Conservation (phyloP, 1,284 basidiomycete genomes). For the Ganoderma sinense region DNA sequence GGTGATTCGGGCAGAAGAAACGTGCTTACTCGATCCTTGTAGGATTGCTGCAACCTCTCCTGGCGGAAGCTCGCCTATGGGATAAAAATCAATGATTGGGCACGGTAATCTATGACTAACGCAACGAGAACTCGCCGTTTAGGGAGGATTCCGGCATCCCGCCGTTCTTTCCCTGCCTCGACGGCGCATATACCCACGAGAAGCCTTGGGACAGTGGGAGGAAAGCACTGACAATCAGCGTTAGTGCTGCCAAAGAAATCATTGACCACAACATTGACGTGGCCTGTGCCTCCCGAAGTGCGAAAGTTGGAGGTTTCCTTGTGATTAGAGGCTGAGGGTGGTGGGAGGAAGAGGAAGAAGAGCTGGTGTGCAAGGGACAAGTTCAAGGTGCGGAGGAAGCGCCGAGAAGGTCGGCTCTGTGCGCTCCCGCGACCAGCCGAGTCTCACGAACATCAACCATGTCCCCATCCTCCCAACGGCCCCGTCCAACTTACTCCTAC, state of each 20-base stretch:
- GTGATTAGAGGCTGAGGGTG: background rate
- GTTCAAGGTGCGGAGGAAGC: background rate
- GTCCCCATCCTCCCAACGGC: background rate
- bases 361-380: background rate
- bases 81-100: background rate
- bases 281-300: background rate
- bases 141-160: background rate
- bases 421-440: background rate
- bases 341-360: background rate
- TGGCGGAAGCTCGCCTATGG: constrained; percentile 8
- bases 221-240: background rate
- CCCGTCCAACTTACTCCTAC: background rate
- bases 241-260: background rate
- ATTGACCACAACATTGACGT: background rate
- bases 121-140: constrained; percentile 5
- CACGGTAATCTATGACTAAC: background rate
- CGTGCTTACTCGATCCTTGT: constrained; percentile 21
- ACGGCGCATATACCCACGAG: constrained; percentile 22
- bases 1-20: background rate
- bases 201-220: constrained; percentile 12
- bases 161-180: background rate
- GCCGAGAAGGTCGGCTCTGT: background rate
- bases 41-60: constrained; percentile 22
- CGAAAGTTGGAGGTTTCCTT: background rate
- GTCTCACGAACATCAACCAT: background rate